These are phyloP conservation scores for Neofusicoccum sp. DNA, from an alignment of 2,329 filamentous ascomycete species.

Conservation along the genomic window DNA sequence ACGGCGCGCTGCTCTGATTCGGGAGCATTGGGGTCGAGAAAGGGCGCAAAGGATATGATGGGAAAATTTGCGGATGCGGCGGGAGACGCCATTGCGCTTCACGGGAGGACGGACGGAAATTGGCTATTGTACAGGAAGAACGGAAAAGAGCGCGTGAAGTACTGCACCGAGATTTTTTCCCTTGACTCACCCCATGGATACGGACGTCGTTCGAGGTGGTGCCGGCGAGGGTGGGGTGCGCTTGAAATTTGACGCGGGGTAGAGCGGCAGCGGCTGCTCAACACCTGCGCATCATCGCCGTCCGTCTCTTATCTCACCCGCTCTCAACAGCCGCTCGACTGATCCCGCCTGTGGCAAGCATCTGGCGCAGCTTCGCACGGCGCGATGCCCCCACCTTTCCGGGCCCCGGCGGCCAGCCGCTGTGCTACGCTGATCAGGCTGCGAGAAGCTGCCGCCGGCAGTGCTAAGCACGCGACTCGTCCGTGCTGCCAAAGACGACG, in stretches of 20 bases:
- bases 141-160: background rate
- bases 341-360: background rate
- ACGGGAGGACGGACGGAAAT: background rate
- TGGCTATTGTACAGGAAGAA: background rate
- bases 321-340: background rate
- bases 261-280: background rate
- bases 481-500: background rate
- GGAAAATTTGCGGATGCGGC: conserved; percentile 8
- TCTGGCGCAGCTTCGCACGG: background rate
- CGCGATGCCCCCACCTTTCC: background rate
- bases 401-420: background rate
- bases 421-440: background rate
- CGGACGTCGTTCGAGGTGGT: background rate
- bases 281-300: conserved; percentile 3
- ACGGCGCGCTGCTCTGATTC: conserved; percentile 57
- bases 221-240: conserved; percentile 2
- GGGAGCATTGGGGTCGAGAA: conserved; percentile 4
- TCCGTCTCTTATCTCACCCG: background rate
- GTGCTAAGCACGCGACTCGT: background rate
- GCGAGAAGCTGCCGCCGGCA: background rate
- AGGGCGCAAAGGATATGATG: conserved; percentile 5
- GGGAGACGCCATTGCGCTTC: conserved; percentile 1
- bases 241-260: background rate
- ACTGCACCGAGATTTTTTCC: background rate
- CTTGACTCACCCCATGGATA: background rate